Evolutionary conservation across 352 stramenopile genomes (phyloP), one percentile per base, ranked within the genome.

Genomic region (Phytopythium oedochilum): DNA sequence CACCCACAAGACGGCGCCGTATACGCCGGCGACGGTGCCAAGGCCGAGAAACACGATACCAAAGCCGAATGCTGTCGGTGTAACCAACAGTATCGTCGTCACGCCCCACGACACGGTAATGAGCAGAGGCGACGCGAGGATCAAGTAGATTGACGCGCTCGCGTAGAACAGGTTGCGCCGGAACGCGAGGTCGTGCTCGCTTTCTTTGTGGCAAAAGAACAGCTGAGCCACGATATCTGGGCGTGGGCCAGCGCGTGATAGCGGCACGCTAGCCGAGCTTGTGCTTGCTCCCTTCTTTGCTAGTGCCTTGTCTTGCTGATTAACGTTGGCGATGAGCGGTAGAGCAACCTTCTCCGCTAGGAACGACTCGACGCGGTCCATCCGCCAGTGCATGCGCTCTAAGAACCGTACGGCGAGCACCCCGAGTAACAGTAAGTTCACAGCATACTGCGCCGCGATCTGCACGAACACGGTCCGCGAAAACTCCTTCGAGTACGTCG

Each of bases 131-230:
- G 72, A 73, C 11, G 57, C 32, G 20, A 90, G 74, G 35, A 76
- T 73, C 23, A 87, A 25, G 35, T 83, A 72, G 43, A 94, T 68
- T 0, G 78, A 72, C 10, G 59, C 62, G 0, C 71, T 86, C 1
- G 83, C 80, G 57, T 93, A 94, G 47, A 85, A 92, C 17, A 96
- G 60, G 28, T 91, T 87, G 26, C 73, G 73, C n/a, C 83, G 78
- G 43, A 90, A 94, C 28, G 81, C 71, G 3, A 76, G 43, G 53
- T 90, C 91, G 32, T 75, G 42, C 1, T 55, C 60, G 8, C 63
- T 86, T 32, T 90, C 71, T 39, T 81, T 83, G 59, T 88, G 87
- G 66, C 81, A 89, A n/a, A 90, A 63, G 60, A 95, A 95, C 11
- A 95, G 62, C 28, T 80, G 73, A 1, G 74, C 78, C 0, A 93